phyloP scores from a whole-genome alignment of 108 stramenopile species.

The Nitzschia sp. region DNA sequence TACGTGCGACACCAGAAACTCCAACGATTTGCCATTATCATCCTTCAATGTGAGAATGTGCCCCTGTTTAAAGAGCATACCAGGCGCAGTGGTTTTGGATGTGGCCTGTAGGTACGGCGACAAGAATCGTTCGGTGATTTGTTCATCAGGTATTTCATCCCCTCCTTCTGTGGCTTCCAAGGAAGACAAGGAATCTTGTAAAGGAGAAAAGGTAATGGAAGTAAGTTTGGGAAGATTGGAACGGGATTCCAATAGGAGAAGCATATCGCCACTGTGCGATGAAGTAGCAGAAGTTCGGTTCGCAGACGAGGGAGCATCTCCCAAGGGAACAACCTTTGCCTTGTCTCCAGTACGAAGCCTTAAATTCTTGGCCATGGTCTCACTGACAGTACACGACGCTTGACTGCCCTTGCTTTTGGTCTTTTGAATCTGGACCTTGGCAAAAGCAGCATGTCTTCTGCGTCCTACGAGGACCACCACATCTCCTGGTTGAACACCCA shows the following conservation, averaged over 20 bases:
- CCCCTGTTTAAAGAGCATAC: conserved; percentile 56
- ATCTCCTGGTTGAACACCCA: conserved; percentile 59
- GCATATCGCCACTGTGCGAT: conserved; percentile 67
- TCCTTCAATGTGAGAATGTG: conserved; percentile 60
- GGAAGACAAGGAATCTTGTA: conserved; percentile 63
- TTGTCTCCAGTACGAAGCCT: conserved; percentile 75
- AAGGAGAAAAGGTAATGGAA: conserved; percentile 73
- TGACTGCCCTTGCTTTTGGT: conserved; percentile 35
- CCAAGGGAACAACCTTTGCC: conserved; percentile 64
- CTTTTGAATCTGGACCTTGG: conserved; percentile 36
- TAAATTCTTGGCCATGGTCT: conserved; percentile 72
- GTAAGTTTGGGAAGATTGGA: conserved; percentile 40
- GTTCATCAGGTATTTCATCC: conserved; percentile 63
- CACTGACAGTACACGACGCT: conserved; percentile 38
- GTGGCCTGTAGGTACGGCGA: conserved; percentile 61
- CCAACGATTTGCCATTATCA: conserved; percentile 58
- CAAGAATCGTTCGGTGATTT: conserved; percentile 68
- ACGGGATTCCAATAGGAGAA: conserved; percentile 35
- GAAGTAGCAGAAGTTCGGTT: not conserved
- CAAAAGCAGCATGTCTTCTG: conserved; percentile 76
- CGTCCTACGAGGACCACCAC: conserved; percentile 71
- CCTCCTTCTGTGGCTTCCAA: conserved; percentile 70
- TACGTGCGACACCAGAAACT: conserved; percentile 72
- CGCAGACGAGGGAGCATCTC: conserved; percentile 11
- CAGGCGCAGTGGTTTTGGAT: conserved; percentile 10